These are phyloP conservation scores for Protomyces arabidopsidicola DNA, from an alignment of 1,139 yeast species.

Conservation along the genomic window DNA sequence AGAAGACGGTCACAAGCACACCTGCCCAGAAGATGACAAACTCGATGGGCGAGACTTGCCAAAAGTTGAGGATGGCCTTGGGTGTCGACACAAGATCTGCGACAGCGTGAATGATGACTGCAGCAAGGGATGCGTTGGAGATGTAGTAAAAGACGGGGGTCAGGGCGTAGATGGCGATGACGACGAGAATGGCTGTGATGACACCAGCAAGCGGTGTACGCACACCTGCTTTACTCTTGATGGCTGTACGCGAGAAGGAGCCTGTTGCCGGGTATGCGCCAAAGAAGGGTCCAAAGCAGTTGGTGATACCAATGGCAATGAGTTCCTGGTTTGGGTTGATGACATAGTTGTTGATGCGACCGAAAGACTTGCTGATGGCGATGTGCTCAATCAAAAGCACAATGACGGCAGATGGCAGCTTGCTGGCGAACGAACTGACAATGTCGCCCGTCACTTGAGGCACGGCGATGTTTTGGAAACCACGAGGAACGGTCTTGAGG, in stretches of 20 bases:
- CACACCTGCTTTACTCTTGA: conserved; percentile 92
- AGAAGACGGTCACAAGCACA: conserved; percentile 71
- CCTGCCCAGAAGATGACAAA: conserved; percentile 70
- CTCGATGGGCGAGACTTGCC: conserved; percentile 73
- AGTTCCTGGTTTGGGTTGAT: conserved; percentile 90
- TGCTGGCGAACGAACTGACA: conserved; percentile 59
- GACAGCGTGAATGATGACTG: conserved; percentile 93
- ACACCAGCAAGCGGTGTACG: conserved; percentile 91
- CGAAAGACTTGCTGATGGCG: conserved; percentile 89
- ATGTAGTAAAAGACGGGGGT: conserved; percentile 81
- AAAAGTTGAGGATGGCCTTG: conserved; percentile 65
- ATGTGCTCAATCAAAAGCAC: conserved; percentile 84
- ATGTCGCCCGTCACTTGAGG: conserved; percentile 63
- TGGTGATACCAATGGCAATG: conserved; percentile 88
- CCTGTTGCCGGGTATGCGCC: conserved; percentile 95
- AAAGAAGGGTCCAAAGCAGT: conserved; percentile 85
- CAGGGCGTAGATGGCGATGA: conserved; percentile 77
- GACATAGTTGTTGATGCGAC: conserved; percentile 84
- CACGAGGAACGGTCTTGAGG: conserved; percentile 75
- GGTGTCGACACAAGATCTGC: conserved; percentile 76
- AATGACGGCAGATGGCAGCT: conserved; percentile 79
- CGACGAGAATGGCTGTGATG: conserved; percentile 82
- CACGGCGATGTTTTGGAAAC: conserved; percentile 70
- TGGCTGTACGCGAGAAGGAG: conserved; percentile 89
- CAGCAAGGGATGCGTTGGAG: conserved; percentile 81